These are phyloP conservation scores for Coemansia sp. DNA, from an alignment of 192 early-diverging fungal genomes.

Conservation along the genomic window DNA sequence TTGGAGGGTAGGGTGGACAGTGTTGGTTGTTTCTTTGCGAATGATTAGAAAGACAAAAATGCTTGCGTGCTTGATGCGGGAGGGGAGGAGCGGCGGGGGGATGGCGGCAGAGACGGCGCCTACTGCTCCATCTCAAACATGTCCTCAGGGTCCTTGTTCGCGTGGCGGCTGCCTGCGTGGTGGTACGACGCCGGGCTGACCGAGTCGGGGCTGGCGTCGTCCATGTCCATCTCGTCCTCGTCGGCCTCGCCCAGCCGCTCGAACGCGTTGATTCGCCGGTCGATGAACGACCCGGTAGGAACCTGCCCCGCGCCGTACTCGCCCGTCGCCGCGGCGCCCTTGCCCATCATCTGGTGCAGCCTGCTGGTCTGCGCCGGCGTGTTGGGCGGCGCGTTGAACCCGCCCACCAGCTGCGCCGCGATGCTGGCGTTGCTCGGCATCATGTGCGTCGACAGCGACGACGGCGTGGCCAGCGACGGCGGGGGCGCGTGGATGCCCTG, in stretches of 20 bases:
- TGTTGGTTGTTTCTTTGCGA: no score
- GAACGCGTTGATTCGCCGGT: conserved; percentile 12
- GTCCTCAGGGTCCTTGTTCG: conserved; percentile 11
- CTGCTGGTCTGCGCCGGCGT: conserved; percentile 23
- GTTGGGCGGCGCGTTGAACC: conserved; percentile 27
- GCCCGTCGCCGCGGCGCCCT: background rate
- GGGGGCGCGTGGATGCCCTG: conserved; percentile 7
- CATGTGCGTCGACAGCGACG: background rate
- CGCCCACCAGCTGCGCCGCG: conserved; percentile 1
- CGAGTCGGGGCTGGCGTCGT: conserved; percentile 10
- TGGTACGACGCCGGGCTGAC: conserved; percentile 19
- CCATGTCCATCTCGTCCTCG: conserved; percentile 13
- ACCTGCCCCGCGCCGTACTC: conserved; percentile 9
- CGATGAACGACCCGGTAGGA: conserved; percentile 19
- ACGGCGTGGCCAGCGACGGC: conserved; percentile 6
- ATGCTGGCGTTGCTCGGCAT: background rate
- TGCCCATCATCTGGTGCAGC: conserved; percentile 18
- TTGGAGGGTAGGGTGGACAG: no score
- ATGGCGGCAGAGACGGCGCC: no score
- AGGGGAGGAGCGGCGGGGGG: no score
- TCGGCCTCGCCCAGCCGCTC: conserved; percentile 12
- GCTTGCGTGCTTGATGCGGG: background rate
- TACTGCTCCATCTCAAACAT: conserved; percentile 31
- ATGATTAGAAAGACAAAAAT: conserved; percentile 1
- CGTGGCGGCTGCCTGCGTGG: conserved; percentile 1